Base-by-base conservation (phyloP, 495 filamentous ascomycete species). In the Tuber calosporum region DNA sequence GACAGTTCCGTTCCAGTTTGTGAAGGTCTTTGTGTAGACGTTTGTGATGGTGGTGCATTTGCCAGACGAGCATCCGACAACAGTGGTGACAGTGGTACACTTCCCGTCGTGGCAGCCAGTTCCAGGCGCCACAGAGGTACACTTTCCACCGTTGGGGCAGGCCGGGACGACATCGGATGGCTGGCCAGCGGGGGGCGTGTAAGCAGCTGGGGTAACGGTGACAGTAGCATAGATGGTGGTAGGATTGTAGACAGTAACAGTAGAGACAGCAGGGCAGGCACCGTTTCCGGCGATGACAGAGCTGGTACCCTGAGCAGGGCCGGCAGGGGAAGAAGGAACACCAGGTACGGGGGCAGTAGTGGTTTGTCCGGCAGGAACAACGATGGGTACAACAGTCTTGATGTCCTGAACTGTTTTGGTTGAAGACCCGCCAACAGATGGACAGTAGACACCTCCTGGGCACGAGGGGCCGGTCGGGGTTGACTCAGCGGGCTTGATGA, bases 201-300 rank as follows among this genome's bases (percentile, higher is more conserved):
- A 62, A 62, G 11, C 53, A 19, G 11, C 30, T 19, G 53, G 53
- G n/a, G 58, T 58, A 6, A 74, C 58, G 7, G 73, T 74, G 6
- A 69, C 20, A 20, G 42, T 34, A 15, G 68, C 13, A 42, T 53
- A 66, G 2, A 74, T 45, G 15, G 73, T 74, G 1, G 68, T 26
- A 26, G 42, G n/a, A 22, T 45, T 13, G 42, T 53, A 66, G 9
- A 74, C 45, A 1, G 72, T 75, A 36, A 75, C 68, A 5, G 75
- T 76, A 15, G 42, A 34, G 8, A 66, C 62, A 11, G 72, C 58
- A 3, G 62, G 68, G n/a, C 72, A 76, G 26, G 62, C 15, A 6
- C 53, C 53, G 53, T 5, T 17, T 62, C 53, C 53, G 30, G 9
- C 41, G 4, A 71, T 42, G 13, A 45, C 13, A 41, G 37, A 19